phyloP scores from a whole-genome alignment of 2,329 filamentous ascomycete species.

The Ophiostoma sp. region DNA sequence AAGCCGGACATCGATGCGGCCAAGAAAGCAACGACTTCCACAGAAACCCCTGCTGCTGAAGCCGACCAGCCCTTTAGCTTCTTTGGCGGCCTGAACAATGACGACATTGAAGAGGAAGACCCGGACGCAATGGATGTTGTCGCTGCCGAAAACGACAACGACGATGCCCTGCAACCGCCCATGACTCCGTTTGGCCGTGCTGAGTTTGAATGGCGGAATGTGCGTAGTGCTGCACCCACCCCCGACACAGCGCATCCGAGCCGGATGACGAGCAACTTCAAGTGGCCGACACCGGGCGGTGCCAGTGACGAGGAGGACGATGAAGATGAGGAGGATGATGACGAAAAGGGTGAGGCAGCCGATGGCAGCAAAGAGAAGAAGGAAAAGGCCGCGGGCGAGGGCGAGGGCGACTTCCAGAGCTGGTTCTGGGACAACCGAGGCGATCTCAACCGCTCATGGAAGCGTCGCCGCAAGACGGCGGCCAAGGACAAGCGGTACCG shows the following conservation, averaged over 20 bases:
- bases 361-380: constrained; percentile 27
- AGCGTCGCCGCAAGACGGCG: constrained; percentile 61
- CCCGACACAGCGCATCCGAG: constrained; percentile 85
- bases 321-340: constrained; percentile 39
- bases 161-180: constrained; percentile 48
- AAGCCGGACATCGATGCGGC: constrained; percentile 40
- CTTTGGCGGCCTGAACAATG: constrained; percentile 61
- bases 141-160: constrained; percentile 45
- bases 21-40: constrained; percentile 28
- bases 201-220: constrained; percentile 71
- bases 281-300: constrained; percentile 52
- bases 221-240: constrained; percentile 90
- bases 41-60: background rate
- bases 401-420: constrained; percentile 59
- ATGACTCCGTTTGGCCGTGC: constrained; percentile 81
- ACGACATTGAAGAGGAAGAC: constrained; percentile 44
- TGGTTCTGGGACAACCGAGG: constrained; percentile 69
- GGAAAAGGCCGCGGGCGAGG: constrained; percentile 33
- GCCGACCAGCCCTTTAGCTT: constrained; percentile 65
- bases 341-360: constrained; percentile 29
- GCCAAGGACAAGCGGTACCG: constrained; percentile 67
- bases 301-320: constrained; percentile 48
- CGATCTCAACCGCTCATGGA: constrained; percentile 66
- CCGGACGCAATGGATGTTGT: constrained; percentile 35
- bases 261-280: constrained; percentile 51